Evolutionary conservation across 768 basidiomycete species (phyloP).

Genomic region (Royoungia palumana): DNA sequence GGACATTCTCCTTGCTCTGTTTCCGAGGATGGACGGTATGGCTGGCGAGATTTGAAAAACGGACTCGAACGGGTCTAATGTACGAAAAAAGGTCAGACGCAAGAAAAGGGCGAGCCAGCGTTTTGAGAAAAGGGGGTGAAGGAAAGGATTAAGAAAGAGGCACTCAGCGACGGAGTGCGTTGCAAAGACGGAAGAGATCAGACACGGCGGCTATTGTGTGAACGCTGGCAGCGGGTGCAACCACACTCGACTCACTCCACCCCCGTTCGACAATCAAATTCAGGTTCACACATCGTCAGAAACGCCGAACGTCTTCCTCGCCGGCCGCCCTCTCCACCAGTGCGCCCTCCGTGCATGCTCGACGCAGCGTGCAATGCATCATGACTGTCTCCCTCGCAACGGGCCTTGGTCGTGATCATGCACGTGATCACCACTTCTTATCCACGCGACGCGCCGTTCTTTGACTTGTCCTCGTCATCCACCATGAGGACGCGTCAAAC

Average conservation of each 20-base stretch:
- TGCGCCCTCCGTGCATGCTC: slow-evolving; percentile 8
- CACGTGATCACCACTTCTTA: too few relatives aligned
- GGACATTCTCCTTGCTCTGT: slow-evolving; percentile 77
- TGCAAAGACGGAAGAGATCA: slow-evolving; percentile 18
- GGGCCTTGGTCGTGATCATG: too few relatives aligned
- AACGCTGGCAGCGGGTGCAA: neutral
- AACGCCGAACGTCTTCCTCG: slow-evolving; percentile 3
- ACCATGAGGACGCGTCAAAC: slow-evolving; percentile 18
- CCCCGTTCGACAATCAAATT: neutral
- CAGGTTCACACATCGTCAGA: slow-evolving; percentile 1
- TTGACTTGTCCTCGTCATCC: neutral
- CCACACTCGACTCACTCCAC: neutral
- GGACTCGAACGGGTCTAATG: slow-evolving; percentile 14
- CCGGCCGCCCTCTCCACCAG: slow-evolving; percentile 10
- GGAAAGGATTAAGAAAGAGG: neutral
- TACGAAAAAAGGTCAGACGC: slow-evolving; percentile 6
- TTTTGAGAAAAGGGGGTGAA: slow-evolving; percentile 9
- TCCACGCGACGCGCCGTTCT: too few relatives aligned
- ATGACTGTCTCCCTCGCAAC: slow-evolving; percentile 14
- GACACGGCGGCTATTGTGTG: slow-evolving; percentile 13
- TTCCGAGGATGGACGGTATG: slow-evolving; percentile 67
- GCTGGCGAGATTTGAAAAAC: slow-evolving; percentile 35
- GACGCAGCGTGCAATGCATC: too few relatives aligned
- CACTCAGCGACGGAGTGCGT: slow-evolving; percentile 3
- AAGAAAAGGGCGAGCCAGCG: slow-evolving; percentile 25